phyloP scores from a whole-genome alignment of 495 filamentous ascomycete species.

The Aspergillus taichungensis region DNA sequence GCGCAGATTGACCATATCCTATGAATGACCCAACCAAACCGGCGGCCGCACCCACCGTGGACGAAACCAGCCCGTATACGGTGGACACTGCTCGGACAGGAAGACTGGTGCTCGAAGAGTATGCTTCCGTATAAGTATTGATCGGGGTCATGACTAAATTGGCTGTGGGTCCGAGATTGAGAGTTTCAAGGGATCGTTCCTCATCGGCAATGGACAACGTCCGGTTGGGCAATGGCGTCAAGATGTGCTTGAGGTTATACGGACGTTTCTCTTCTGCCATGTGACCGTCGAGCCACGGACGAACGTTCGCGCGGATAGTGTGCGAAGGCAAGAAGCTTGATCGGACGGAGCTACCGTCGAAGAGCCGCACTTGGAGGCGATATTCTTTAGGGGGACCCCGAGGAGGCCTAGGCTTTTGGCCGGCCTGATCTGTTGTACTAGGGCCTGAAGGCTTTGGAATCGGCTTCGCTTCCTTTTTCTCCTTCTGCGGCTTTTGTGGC shows the following conservation, averaged over 20 bases:
- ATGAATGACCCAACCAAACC: slow-evolving; percentile 49
- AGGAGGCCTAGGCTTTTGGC: slow-evolving; percentile 2
- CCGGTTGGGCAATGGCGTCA: slow-evolving; percentile 68
- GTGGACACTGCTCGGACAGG: slow-evolving; percentile 35
- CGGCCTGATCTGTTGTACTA: slow-evolving; percentile 3
- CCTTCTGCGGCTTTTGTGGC: slow-evolving; percentile 1
- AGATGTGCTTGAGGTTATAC: slow-evolving; percentile 78
- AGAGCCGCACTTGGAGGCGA: slow-evolving; percentile 71
- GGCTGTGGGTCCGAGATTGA: slow-evolving; percentile 66
- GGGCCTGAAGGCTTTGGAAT: background rate
- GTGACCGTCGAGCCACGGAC: slow-evolving; percentile 63
- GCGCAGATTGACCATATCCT: slow-evolving; percentile 32
- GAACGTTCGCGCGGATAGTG: slow-evolving; percentile 59
- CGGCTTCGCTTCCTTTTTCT: slow-evolving; percentile 4
- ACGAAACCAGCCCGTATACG: slow-evolving; percentile 35
- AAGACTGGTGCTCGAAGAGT: slow-evolving; percentile 36
- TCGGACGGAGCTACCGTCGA: slow-evolving; percentile 75
- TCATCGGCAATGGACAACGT: slow-evolving; percentile 69
- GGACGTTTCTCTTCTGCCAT: slow-evolving; percentile 43
- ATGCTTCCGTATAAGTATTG: slow-evolving; percentile 51
- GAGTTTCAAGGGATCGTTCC: slow-evolving; percentile 49
- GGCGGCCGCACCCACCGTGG: slow-evolving; percentile 34
- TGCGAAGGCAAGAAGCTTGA: slow-evolving; percentile 55
- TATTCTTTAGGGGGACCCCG: slow-evolving; percentile 29
- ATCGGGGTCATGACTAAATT: slow-evolving; percentile 77